Conservation (phyloP, 306 rosid genomes). For the Quercus gilva region DNA sequence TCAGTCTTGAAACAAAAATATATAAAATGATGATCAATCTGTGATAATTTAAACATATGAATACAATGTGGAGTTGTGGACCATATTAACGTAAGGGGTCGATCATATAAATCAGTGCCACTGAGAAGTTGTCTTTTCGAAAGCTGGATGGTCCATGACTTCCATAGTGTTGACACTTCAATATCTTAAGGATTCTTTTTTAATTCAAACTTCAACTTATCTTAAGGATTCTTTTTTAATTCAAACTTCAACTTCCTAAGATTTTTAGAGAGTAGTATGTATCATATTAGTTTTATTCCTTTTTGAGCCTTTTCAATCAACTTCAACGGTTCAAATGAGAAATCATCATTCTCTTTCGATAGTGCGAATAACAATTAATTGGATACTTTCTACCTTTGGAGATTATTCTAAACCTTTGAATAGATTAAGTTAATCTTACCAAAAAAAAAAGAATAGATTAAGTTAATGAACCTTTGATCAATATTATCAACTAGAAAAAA, state of each 20-base stretch:
- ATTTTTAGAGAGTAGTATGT: background rate
- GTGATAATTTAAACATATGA: background rate
- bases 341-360: conserved; percentile 22
- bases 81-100: background rate
- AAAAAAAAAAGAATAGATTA: background rate
- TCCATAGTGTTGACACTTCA: conserved; percentile 26
- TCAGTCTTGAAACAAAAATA: background rate
- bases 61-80: background rate
- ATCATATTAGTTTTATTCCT: conserved; percentile 30
- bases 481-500: background rate
- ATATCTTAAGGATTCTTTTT: background rate
- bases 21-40: background rate
- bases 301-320: conserved; percentile 19
- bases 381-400: conserved; percentile 11
- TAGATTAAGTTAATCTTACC: background rate
- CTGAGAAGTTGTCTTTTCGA: conserved; percentile 24
- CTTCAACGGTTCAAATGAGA: conserved; percentile 34
- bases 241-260: background rate
- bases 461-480: background rate
- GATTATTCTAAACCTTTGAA: conserved; percentile 7
- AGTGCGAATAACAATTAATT: conserved; percentile 25
- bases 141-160: conserved; percentile 21
- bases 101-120: background rate
- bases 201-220: background rate
- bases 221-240: background rate